Percentiles rank a stretch among this genome's conserved stretches.
phyloP scores from a whole-genome alignment of 139 green algal species.

The Desmodesmus armatus region DNA sequence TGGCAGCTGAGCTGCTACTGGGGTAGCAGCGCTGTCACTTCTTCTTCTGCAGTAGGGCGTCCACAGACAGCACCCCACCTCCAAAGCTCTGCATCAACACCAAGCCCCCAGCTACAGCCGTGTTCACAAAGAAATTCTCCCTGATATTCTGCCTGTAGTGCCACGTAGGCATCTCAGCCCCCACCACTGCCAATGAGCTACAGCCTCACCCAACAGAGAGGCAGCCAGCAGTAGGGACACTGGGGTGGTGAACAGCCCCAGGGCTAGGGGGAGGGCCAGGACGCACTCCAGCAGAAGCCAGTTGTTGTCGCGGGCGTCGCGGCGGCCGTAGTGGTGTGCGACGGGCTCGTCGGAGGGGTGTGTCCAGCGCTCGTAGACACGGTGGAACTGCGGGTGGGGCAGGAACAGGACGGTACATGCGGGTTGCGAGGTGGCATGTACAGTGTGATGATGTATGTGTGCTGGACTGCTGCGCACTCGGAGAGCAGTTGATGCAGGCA shows the following conservation, averaged over 20 bases:
- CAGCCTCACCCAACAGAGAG: slow-evolving; percentile 19
- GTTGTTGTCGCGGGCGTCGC: slow-evolving; percentile 29
- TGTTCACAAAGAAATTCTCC: slow-evolving; percentile 33
- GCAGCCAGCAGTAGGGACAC: slow-evolving; percentile 9
- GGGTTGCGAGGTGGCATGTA: too few relatives aligned
- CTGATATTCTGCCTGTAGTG: slow-evolving; percentile 31
- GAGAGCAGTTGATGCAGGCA: too few relatives aligned
- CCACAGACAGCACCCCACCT: slow-evolving; percentile 21
- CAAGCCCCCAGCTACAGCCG: slow-evolving; percentile 12
- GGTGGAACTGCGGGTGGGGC: too few relatives aligned
- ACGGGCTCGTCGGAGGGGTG: too few relatives aligned
- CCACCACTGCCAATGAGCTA: slow-evolving; percentile 30
- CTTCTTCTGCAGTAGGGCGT: slow-evolving; percentile 22
- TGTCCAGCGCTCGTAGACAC: too few relatives aligned
- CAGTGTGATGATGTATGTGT: too few relatives aligned
- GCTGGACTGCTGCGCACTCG: too few relatives aligned
- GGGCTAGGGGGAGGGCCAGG: slow-evolving; percentile 24
- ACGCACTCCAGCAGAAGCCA: slow-evolving; percentile 31
- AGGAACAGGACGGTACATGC: neutral
- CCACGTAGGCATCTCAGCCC: slow-evolving; percentile 13
- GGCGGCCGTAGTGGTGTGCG: slow-evolving; percentile 15
- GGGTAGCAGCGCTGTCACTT: too few relatives aligned
- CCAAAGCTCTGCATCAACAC: slow-evolving; percentile 44
- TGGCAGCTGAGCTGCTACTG: neutral
- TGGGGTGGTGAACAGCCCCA: slow-evolving; percentile 11